phyloP scores from a whole-genome alignment of 225 moss, liverwort and hornwort genomes.

The Sphagnum contortum region DNA sequence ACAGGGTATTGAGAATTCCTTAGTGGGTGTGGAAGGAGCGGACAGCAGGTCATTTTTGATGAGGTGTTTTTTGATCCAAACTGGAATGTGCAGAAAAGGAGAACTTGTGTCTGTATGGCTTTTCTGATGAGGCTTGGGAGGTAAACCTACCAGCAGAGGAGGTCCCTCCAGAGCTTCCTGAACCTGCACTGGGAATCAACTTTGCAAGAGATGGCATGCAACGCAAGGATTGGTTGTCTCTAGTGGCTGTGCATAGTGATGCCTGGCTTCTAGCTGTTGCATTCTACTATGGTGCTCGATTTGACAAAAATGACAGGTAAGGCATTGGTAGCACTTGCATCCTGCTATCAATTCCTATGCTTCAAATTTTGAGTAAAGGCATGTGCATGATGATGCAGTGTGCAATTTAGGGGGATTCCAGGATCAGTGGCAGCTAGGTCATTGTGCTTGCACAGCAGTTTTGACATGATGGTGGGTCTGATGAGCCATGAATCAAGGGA shows the following conservation, averaged over 20 bases:
- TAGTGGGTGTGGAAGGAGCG: too few relatives aligned
- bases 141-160: constrained; percentile 27
- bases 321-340: background rate
- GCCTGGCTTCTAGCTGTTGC: constrained; percentile 60
- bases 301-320: constrained; percentile 56
- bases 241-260: constrained; percentile 31
- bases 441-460: too few relatives aligned
- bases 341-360: too few relatives aligned
- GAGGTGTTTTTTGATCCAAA: too few relatives aligned
- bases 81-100: constrained; percentile 35
- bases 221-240: constrained; percentile 25
- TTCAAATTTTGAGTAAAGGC: too few relatives aligned
- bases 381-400: too few relatives aligned
- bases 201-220: constrained; percentile 31
- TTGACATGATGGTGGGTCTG: too few relatives aligned
- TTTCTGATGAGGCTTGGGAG: constrained; percentile 25
- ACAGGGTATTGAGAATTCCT: too few relatives aligned
- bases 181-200: constrained; percentile 29
- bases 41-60: too few relatives aligned
- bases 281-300: constrained; percentile 58
- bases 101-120: constrained; percentile 45
- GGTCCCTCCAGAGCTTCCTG: constrained; percentile 28
- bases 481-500: too few relatives aligned
- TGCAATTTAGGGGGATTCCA: too few relatives aligned
- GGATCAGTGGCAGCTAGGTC: too few relatives aligned